Base-by-base conservation (phyloP, 2,329 filamentous ascomycete genomes). In the Venturia pyrina region DNA sequence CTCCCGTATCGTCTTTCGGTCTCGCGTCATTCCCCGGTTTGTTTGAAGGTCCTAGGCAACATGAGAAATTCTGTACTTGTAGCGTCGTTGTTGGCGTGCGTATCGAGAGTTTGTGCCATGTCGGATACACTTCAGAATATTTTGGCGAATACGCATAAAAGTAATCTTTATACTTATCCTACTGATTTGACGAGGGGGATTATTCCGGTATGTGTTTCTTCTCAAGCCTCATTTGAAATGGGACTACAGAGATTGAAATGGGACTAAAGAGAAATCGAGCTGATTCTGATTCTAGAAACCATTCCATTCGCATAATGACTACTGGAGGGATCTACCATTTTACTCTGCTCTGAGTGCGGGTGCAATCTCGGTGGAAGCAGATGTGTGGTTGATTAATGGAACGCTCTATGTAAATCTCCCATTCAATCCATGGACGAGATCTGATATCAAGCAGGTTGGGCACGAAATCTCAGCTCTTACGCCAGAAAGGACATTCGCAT, bases 141-240 rank as follows among this genome's bases (percentile, higher is more conserved):
- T 63, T 72, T 87, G 63, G 76, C 78, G 65, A 81, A 85, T 69
- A 84, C 83, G 6, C 79, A 84, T 69, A 73, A 77, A 28, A 80
- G 78, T 60, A 74, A 79, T 11, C 76, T 81, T 24, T 87, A 87
- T 73, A 78, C 73, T 21, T 87, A 87, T 73, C 85, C 85, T 0
- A 87, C 85, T 0, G 82, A 85, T 70, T 77, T 87, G 24, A 87
- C 85, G 0, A 79, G 84, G 67, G 83, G 80, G 1, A 85, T 87
- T 67, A 70, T 85, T 40, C 85, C 85, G 50, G 81, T 83, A 70
- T 78, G 37, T 24, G 32, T 13, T n/a, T 46, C 19, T 68, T 64
- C 62, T 17, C 15, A 13, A 43, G 41, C 1, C 15, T 43, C 41
- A 13, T 17, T 17, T 43, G 1, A 15, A 15, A 17, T 43, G 13